Evolutionary conservation across 139 green algal species (phyloP).

Genomic region (Nannochloris sp.): DNA sequence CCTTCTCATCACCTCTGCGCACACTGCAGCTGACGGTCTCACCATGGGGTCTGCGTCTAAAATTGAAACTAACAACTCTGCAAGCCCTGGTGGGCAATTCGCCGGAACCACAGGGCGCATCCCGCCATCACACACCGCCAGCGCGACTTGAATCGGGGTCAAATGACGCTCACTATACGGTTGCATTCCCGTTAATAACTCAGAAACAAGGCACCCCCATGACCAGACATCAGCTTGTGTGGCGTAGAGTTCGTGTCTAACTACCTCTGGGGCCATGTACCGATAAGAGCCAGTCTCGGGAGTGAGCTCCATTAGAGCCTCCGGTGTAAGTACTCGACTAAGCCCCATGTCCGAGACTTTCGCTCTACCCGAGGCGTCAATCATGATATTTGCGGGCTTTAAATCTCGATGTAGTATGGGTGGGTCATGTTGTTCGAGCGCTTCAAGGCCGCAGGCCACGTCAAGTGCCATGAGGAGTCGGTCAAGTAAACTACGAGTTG

Average conservation of each 20-base stretch:
- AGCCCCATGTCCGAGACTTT: conserved; percentile 76
- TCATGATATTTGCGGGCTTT: conserved; percentile 76
- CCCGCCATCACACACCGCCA: conserved; percentile 5
- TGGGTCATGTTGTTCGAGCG: conserved; percentile 52
- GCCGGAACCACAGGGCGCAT: conserved; percentile 43
- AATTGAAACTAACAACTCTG: conserved; percentile 25
- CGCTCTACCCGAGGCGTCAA: conserved; percentile 45
- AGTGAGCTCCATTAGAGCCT: conserved; percentile 41
- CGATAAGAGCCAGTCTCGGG: conserved; percentile 82
- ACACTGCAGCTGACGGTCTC: conserved; percentile 47
- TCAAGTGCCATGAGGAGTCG: conserved; percentile 47
- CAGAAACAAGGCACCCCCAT: conserved; percentile 70
- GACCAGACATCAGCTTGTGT: conserved; percentile 71
- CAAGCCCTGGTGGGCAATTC: conserved; percentile 24
- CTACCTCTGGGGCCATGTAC: conserved; percentile 84
- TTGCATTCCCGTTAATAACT: conserved; percentile 50
- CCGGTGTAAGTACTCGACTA: conserved; percentile 33
- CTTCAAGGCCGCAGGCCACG: conserved; percentile 46
- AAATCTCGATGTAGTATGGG: conserved; percentile 78
- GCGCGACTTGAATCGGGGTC: conserved; percentile 62
- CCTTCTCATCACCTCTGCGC: neutral
- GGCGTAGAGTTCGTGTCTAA: conserved; percentile 52
- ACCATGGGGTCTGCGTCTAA: conserved; percentile 52
- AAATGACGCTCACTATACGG: conserved; percentile 62
- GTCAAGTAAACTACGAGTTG: conserved; percentile 29